A percentile compares a stretch with the other conserved stretches of the same genome.
Conservation (phyloP, 1,284 basidiomycete genomes). For the Boletus holoroseus region DNA sequence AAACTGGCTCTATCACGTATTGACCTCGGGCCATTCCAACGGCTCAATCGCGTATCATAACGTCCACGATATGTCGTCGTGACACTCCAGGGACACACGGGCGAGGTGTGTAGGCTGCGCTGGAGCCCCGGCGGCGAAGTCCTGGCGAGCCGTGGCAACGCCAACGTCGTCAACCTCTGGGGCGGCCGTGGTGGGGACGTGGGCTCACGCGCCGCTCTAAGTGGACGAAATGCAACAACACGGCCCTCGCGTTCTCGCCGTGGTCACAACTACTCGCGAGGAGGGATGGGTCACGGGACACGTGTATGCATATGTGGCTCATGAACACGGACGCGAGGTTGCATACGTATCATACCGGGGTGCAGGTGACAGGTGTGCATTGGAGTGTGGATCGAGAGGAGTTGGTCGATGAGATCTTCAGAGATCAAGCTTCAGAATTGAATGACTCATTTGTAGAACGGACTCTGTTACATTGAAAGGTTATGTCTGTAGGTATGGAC, state of each 20-base stretch:
- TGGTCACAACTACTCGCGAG: constrained; percentile 91
- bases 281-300: constrained; percentile 93
- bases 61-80: constrained; percentile 87
- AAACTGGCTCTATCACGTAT: constrained; percentile 83
- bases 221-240: constrained; percentile 93
- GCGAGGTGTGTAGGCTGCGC: constrained; percentile 82
- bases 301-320: constrained; percentile 92
- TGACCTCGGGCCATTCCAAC: constrained; percentile 78
- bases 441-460: no score
- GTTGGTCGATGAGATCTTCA: no score
- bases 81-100: constrained; percentile 82
- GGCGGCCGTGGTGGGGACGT: no score
- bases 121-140: constrained; percentile 84
- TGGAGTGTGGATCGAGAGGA: constrained; percentile 91
- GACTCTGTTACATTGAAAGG: no score
- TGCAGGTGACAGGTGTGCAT: constrained; percentile 89
- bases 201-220: no score
- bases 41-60: constrained; percentile 95
- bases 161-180: constrained; percentile 95
- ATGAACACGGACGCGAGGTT: constrained; percentile 84
- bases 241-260: constrained; percentile 94
- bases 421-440: no score
- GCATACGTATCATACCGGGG: constrained; percentile 76
- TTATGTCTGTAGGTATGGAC: no score
- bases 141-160: constrained; percentile 85